Evolutionary conservation across 371 early-diverging fungal species (phyloP).

Genomic region (Rhizopus arrhizus): DNA sequence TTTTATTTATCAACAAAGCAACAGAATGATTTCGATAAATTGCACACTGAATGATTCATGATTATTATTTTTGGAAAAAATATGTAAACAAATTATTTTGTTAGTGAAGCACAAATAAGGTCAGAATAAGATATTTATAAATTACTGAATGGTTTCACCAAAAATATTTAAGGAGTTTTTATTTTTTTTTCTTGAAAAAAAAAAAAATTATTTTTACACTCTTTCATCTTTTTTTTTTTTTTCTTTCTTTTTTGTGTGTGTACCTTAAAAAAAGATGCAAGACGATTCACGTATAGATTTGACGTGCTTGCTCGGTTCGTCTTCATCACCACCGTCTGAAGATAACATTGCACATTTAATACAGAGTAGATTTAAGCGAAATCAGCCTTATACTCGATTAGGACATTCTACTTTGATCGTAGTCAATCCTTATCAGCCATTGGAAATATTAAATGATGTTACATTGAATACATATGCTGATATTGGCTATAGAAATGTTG

Average conservation of each 20-base stretch:
- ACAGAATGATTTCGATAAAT: too few species aligned
- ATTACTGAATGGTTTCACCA: slow-evolving; percentile 1
- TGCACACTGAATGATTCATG: too few species aligned
- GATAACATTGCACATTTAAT: slow-evolving; percentile 53
- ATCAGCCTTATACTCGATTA: slow-evolving; percentile 57
- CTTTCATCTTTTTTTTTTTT: slow-evolving; percentile 1
- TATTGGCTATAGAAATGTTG: slow-evolving; percentile 42
- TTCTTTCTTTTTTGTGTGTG: not conserved
- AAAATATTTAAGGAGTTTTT: slow-evolving; percentile 11
- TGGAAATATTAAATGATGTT: slow-evolving; percentile 52
- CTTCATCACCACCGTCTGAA: slow-evolving; percentile 38
- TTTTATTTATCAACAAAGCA: too few species aligned
- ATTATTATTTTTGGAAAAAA: too few species aligned
- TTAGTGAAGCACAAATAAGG: not conserved
- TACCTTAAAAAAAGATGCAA: slow-evolving; percentile 26
- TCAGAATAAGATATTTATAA: slow-evolving; percentile 4
- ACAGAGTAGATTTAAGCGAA: slow-evolving; percentile 49
- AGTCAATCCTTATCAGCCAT: slow-evolving; percentile 55
- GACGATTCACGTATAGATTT: slow-evolving; percentile 42
- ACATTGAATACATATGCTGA: slow-evolving; percentile 50
- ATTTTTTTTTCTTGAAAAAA: not conserved
- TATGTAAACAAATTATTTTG: too few species aligned
- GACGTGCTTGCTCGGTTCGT: slow-evolving; percentile 22
- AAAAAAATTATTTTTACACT: not conserved
- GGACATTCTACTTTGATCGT: slow-evolving; percentile 57